Conservation (phyloP, 2,329 filamentous ascomycete genomes). For the Trichoderma sp. region DNA sequence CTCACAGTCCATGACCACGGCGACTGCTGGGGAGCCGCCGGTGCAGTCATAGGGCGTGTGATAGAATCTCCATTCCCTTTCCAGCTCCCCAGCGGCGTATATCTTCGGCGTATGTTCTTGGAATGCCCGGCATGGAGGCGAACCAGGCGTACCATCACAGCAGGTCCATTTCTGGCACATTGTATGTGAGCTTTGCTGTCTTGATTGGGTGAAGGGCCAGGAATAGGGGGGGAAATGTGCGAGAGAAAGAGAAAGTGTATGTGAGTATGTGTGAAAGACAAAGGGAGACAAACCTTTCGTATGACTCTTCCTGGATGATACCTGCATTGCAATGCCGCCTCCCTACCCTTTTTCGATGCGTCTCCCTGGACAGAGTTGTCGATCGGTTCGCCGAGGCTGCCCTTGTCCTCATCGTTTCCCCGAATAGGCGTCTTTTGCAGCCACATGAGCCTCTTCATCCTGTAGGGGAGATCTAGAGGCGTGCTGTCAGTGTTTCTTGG, state of each 20-base stretch:
- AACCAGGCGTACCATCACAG: constrained; percentile 34
- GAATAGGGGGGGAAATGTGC: neutral
- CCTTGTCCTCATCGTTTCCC: neutral
- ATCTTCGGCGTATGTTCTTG: constrained; percentile 35
- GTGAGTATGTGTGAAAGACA: neutral
- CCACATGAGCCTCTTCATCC: neutral
- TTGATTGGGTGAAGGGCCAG: neutral
- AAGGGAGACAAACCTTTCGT: constrained; percentile 34
- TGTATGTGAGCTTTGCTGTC: neutral
- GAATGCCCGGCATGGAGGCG: constrained; percentile 35
- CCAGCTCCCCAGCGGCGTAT: constrained; percentile 36
- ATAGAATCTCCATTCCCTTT: constrained; percentile 36
- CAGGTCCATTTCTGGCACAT: constrained; percentile 38
- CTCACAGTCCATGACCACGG: constrained; percentile 57
- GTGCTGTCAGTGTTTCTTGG: neutral
- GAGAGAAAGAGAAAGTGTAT: too few relatives aligned
- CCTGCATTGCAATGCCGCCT: constrained; percentile 33
- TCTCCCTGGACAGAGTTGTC: neutral
- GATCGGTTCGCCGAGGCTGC: neutral
- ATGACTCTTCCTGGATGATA: constrained; percentile 38
- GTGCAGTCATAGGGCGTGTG: constrained; percentile 30
- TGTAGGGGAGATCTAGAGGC: neutral
- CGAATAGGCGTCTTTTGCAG: constrained; percentile 11
- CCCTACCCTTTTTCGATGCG: neutral
- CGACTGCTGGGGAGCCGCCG: constrained; percentile 28